phyloP scores from a whole-genome alignment of 2,329 filamentous ascomycete genomes.

The Fonsecaea pedrosoi region DNA sequence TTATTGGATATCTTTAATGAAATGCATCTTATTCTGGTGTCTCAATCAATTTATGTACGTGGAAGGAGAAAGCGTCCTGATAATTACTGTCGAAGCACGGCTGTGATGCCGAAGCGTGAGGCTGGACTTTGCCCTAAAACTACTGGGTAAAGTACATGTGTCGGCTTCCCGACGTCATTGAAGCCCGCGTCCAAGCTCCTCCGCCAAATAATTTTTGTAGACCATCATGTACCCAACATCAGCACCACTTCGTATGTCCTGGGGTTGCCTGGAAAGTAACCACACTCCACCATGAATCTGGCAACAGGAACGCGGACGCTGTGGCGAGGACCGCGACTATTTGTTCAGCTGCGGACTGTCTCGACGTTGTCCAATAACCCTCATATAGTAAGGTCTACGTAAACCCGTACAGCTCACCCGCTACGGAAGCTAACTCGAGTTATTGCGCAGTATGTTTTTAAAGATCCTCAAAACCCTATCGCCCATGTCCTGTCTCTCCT shows the following conservation, averaged over 20 bases:
- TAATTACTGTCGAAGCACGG: background rate
- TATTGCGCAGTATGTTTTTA: conserved; percentile 41
- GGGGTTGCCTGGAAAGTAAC: background rate
- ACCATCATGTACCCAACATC: background rate
- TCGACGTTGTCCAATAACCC: conserved; percentile 35
- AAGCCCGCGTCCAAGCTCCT: background rate
- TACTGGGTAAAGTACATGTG: no score
- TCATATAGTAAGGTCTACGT: conserved; percentile 31
- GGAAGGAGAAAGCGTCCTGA: background rate
- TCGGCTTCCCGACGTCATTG: background rate
- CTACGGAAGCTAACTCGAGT: background rate
- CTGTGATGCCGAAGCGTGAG: background rate
- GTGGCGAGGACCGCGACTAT: conserved; percentile 16
- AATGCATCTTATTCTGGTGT: background rate
- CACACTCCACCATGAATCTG: conserved; percentile 18
- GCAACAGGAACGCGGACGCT: conserved; percentile 11
- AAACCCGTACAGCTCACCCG: background rate
- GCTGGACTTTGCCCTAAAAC: background rate
- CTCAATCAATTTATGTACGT: background rate
- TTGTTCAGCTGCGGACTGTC: conserved; percentile 23
- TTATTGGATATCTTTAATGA: background rate
- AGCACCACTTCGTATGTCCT: background rate
- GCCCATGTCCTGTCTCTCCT: conserved; percentile 62
- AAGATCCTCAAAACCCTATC: conserved; percentile 48
- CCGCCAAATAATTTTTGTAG: background rate